Evolutionary conservation across 495 filamentous ascomycete species (phyloP).

Genomic region (Hapsidospora chrysogenum): DNA sequence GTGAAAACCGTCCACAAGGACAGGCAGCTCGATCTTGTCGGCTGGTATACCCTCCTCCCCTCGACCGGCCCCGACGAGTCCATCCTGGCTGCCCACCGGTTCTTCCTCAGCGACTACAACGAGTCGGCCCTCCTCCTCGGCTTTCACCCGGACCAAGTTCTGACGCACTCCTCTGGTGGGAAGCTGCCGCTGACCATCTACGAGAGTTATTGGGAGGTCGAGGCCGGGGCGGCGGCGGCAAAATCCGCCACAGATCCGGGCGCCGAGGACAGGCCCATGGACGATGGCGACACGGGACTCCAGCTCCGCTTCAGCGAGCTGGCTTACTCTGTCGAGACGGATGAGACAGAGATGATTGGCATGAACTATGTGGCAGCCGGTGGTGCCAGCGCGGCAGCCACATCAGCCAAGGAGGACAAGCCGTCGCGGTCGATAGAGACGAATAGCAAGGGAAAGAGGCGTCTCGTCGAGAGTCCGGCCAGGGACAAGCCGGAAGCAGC

Average conservation of each 20-base stretch:
- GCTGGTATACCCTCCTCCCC: conserved; percentile 82
- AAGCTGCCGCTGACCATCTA: conserved; percentile 84
- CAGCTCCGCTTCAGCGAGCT: conserved; percentile 67
- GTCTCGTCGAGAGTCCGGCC: conserved; percentile 16
- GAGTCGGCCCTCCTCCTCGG: conserved; percentile 78
- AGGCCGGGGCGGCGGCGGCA: conserved; percentile 28
- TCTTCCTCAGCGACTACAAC: conserved; percentile 55
- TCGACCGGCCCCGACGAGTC: conserved; percentile 47
- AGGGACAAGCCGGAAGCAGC: conserved; percentile 18
- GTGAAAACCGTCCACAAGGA: conserved; percentile 81
- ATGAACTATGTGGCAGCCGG: conserved; percentile 80
- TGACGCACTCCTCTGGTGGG: conserved; percentile 40
- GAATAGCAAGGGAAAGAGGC: conserved; percentile 29
- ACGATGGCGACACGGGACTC: conserved; percentile 44
- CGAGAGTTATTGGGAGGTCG: conserved; percentile 63
- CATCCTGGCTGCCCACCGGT: conserved; percentile 60
- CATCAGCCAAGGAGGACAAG: conserved; percentile 24
- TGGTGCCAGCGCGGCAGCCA: conserved; percentile 58
- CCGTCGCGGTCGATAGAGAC: conserved; percentile 12
- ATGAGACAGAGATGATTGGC: conserved; percentile 93
- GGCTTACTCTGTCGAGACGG: conserved; percentile 76
- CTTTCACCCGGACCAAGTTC: conserved; percentile 52
- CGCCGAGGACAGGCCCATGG: conserved; percentile 53
- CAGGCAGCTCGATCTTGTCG: conserved; percentile 72
- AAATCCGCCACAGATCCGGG: too few relatives aligned